Base-by-base conservation (phyloP, 2,329 filamentous ascomycete species). In the Malbranchea cinnamomea region DNA sequence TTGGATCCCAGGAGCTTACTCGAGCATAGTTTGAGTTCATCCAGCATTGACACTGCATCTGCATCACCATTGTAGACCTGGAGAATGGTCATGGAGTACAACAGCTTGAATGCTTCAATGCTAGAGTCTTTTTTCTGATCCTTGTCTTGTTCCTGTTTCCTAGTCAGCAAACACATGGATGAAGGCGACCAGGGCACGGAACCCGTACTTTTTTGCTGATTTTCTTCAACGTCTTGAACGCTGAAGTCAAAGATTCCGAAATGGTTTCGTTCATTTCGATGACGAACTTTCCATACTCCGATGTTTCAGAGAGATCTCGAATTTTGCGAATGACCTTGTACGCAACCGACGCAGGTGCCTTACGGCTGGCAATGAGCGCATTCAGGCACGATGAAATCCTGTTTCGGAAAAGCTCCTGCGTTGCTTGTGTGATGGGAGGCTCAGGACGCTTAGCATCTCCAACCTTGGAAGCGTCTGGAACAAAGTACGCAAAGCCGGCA, bases 1-100 rank as follows among this genome's bases (percentile, higher is more conserved):
- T 73, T 67, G 28, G 56, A 52, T 14, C 54, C 50, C 32, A 63
- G 47, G 33, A 78, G 63, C 45, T 73, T 74, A 24, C 78, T 66
- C 35, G 77, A 78, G 50, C 78, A 84, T 35, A 77, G 63, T 40
- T 78, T 70, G n/a, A 94, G 64, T 42, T 94, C 87, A 31, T 79
- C 71, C 6, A 94, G 60, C 37, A 89, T 76, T 28, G 78, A 74
- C 13, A 93, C 68, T 0, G 84, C 81, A 47, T 95, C 89, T 0
- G 78, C 66, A 35, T 93, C 84, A 14, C 83, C 81, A 45, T 87
- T 85, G 57, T 93, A 93, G 6, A 93, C 67, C 51, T 94, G 83
- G 32, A 95, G 65, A 9, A 94, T 70, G 0, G 83, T 78, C 30
- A 94, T 68, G 1, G 82, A 76, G 49, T 92, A 83, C 1, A 95